These are phyloP conservation scores for Phaffia australis DNA, from an alignment of 768 basidiomycete genomes.

Conservation along the genomic window DNA sequence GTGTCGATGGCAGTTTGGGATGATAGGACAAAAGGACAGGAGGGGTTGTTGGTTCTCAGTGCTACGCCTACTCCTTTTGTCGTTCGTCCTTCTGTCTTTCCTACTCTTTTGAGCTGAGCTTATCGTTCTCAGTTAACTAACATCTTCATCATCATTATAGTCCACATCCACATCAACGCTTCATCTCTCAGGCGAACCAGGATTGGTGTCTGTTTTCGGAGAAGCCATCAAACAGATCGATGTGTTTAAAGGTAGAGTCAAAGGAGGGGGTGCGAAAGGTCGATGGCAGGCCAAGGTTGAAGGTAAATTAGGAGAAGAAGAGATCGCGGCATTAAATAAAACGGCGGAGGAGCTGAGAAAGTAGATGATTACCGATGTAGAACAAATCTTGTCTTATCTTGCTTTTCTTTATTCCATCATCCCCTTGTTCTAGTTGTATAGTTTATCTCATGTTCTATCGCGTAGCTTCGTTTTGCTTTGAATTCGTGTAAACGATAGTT, in stretches of 20 bases:
- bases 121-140: background rate
- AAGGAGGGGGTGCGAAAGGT: constrained; percentile 25
- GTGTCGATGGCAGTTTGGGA: background rate
- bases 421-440: too few relatives aligned
- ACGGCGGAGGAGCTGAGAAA: too few relatives aligned
- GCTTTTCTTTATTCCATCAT: too few relatives aligned
- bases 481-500: too few relatives aligned
- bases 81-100: background rate
- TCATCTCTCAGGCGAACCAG: constrained; percentile 18
- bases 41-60: constrained; percentile 4
- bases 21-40: background rate
- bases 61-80: background rate
- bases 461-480: too few relatives aligned
- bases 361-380: too few relatives aligned
- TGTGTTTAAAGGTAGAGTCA: constrained; percentile 12
- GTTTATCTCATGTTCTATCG: too few relatives aligned
- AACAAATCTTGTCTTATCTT: too few relatives aligned
- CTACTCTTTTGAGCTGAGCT: background rate
- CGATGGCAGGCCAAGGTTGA: constrained; percentile 23
- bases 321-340: too few relatives aligned
- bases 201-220: constrained; percentile 16
- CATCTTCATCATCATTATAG: background rate
- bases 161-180: background rate
- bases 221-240: constrained; percentile 15
- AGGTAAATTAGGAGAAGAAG: background rate